phyloP scores from a whole-genome alignment of 1,284 basidiomycete genomes.

The Leccinum griseonigrum region DNA sequence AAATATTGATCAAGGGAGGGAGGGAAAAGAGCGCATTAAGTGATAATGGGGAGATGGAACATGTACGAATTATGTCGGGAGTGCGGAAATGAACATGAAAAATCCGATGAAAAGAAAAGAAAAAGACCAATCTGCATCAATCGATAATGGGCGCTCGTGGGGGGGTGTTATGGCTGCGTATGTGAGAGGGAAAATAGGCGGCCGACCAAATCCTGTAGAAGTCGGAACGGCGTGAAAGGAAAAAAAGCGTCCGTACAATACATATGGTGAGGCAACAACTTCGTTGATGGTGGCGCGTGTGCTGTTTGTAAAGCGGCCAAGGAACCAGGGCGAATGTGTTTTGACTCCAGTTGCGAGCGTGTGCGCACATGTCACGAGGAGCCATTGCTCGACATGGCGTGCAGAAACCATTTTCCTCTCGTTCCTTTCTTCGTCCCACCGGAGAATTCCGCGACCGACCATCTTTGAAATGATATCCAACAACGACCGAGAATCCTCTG shows the following conservation, averaged over 20 bases:
- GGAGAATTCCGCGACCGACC: constrained; percentile 34
- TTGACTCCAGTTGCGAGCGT: constrained; percentile 19
- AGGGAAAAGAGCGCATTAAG: constrained; percentile 21
- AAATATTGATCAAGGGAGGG: constrained; percentile 24
- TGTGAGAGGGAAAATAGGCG: constrained; percentile 29
- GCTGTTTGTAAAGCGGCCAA: constrained; percentile 17
- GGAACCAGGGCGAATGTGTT: constrained; percentile 11
- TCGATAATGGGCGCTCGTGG: constrained; percentile 36
- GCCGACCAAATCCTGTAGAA: constrained; percentile 27
- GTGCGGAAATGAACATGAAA: constrained; percentile 25
- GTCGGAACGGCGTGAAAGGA: constrained; percentile 45
- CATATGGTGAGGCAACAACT: constrained; percentile 38
- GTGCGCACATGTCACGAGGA: constrained; percentile 24
- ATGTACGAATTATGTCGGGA: constrained; percentile 21
- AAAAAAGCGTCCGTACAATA: constrained; percentile 66
- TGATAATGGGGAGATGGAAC: constrained; percentile 21
- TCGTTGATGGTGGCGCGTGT: constrained; percentile 26
- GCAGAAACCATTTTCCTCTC: constrained; percentile 36
- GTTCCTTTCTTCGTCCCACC: constrained; percentile 16
- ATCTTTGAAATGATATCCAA: constrained; percentile 38
- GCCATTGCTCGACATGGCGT: constrained; percentile 38
- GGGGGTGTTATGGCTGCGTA: constrained; percentile 19
- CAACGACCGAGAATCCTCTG: constrained; percentile 50
- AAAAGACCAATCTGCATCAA: constrained; percentile 29
- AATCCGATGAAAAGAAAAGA: constrained; percentile 22